Percentiles rank a stretch among this genome's conserved stretches.
Evolutionary conservation across 495 filamentous ascomycete species (phyloP).

Genomic region (Arthonia radiata): DNA sequence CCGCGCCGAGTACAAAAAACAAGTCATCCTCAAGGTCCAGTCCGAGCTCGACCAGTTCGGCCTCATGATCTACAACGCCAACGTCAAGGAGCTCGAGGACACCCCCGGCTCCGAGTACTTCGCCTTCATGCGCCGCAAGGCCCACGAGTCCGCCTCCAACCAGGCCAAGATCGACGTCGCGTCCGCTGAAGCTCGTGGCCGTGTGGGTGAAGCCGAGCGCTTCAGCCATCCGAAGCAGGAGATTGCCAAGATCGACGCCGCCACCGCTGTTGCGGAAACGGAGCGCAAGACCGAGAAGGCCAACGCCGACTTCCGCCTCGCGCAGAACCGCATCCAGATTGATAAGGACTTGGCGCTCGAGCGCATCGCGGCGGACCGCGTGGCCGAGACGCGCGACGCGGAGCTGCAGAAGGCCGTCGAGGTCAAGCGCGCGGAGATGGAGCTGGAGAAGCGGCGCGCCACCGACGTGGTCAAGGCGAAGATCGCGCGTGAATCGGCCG

Average conservation of each 20-base stretch:
- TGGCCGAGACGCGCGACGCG: conserved; percentile 45
- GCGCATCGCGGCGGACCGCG: conserved; percentile 42
- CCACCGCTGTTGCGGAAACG: conserved; percentile 60
- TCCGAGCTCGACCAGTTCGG: conserved; percentile 50
- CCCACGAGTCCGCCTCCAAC: conserved; percentile 60
- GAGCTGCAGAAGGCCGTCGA: conserved; percentile 54
- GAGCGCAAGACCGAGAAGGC: conserved; percentile 61
- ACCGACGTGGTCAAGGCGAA: conserved; percentile 53
- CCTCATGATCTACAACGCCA: conserved; percentile 46
- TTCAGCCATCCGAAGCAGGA: conserved; percentile 53
- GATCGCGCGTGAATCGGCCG: conserved; percentile 42
- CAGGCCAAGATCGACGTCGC: conserved; percentile 60
- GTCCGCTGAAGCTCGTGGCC: conserved; percentile 50
- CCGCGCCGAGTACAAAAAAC: conserved; percentile 52
- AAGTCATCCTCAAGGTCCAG: conserved; percentile 57
- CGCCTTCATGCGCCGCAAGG: conserved; percentile 50
- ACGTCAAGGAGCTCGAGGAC: conserved; percentile 66
- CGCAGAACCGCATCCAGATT: conserved; percentile 42
- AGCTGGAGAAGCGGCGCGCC: conserved; percentile 52
- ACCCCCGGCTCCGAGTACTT: conserved; percentile 57
- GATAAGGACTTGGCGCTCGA: conserved; percentile 44
- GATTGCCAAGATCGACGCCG: conserved; percentile 59
- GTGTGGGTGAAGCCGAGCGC: conserved; percentile 57
- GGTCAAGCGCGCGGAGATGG: conserved; percentile 46
- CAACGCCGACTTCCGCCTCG: conserved; percentile 45